phyloP scores from a whole-genome alignment of 2,329 filamentous ascomycete genomes.

The Pseudonectria buxi region DNA sequence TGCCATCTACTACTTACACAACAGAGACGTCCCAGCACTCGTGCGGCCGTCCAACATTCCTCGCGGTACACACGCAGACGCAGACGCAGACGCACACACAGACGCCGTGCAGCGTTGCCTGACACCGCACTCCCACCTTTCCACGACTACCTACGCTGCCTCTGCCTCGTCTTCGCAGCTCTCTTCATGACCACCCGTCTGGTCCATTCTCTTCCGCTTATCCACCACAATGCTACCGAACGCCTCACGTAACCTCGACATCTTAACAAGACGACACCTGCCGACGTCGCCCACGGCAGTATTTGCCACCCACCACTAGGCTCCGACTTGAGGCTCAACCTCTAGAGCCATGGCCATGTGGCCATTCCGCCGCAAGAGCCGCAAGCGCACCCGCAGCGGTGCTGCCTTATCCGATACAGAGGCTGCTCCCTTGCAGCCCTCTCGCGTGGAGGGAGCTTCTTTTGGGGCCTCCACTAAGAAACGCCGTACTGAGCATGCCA shows the following conservation, averaged over 20 bases:
- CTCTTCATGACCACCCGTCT: not conserved
- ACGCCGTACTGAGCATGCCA: slow-evolving; percentile 40
- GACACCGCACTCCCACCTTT: not conserved
- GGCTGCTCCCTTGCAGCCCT: slow-evolving; percentile 31
- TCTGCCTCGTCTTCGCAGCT: not conserved
- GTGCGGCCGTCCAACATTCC: no score
- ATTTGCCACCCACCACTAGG: slow-evolving; percentile 17
- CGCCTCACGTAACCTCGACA: slow-evolving; percentile 19
- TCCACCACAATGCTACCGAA: slow-evolving; percentile 24
- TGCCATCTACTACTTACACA: no score
- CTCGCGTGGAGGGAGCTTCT: slow-evolving; percentile 26
- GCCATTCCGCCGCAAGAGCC: slow-evolving; percentile 72
- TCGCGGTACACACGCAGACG: no score
- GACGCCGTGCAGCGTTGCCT: no score
- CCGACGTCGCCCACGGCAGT: slow-evolving; percentile 12
- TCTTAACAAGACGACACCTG: slow-evolving; percentile 10
- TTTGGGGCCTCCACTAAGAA: slow-evolving; percentile 30
- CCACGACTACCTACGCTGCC: not conserved
- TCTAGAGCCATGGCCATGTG: slow-evolving; percentile 62
- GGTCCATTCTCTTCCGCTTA: slow-evolving; percentile 4
- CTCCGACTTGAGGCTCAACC: slow-evolving; percentile 13
- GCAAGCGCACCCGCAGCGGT: slow-evolving; percentile 48
- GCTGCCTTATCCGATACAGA: slow-evolving; percentile 50
- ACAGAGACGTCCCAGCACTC: no score
- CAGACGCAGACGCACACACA: no score